phyloP scores from a whole-genome alignment of 164 flowering plant species.

The grape (Vitis vinifera) region ASM3070453v1 NC_081810.1:1231001-1231500 shows the following conservation, averaged over 20 bases:
- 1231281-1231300: constrained; percentile 27
- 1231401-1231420: background rate
- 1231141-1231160: background rate
- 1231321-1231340: background rate
- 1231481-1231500: no score
- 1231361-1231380: background rate
- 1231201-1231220: constrained; percentile 34
- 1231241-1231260: constrained; percentile 29
- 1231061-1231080: no score
- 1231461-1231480: no score
- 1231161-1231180: background rate
- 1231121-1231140: background rate
- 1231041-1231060: no score
- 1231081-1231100: no score
- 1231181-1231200: background rate
- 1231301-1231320: constrained; percentile 7
- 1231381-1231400: background rate
- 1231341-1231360: background rate
- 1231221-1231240: constrained; percentile 41
- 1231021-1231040: no score
- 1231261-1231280: constrained; percentile 33
- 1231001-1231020: no score
- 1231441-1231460: no score
- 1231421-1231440: no score
- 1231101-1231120: no score